Conservation (phyloP, 1,284 basidiomycete genomes). For the Cyathus olla region DNA sequence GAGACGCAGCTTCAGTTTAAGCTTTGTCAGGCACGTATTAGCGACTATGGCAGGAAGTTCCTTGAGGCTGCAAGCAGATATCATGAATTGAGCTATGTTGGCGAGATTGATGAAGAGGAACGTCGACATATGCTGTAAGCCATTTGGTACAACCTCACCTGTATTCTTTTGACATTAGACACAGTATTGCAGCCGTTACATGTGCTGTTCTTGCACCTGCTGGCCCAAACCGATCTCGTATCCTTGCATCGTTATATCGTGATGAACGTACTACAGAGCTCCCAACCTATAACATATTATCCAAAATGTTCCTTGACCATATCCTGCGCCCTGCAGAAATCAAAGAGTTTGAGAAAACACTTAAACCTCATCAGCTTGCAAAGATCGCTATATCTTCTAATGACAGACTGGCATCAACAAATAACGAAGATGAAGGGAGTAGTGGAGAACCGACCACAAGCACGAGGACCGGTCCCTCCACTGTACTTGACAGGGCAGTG, state of each 20-base stretch:
- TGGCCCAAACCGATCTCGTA: conserved; percentile 93
- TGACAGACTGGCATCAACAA: conserved; percentile 76
- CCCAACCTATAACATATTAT: conserved; percentile 89
- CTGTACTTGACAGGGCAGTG: conserved; percentile 96
- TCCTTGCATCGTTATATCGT: conserved; percentile 92
- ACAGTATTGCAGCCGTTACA: conserved; percentile 90
- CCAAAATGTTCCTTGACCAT: conserved; percentile 98
- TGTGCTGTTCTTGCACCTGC: conserved; percentile 98
- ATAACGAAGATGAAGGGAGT: conserved; percentile 67
- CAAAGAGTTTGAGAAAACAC: conserved; percentile 87
- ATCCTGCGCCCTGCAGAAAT: conserved; percentile 93
- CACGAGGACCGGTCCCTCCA: conserved; percentile 88
- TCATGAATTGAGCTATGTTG: conserved; percentile 92
- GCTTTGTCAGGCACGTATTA: conserved; percentile 92
- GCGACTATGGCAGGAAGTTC: conserved; percentile 93
- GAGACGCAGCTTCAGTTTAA: conserved; percentile 87
- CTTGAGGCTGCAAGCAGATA: conserved; percentile 95
- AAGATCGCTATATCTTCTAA: conserved; percentile 86
- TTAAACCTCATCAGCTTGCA: conserved; percentile 94
- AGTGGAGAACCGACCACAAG: conserved; percentile 66
- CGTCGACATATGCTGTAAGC: conserved; percentile 87
- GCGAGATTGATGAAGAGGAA: conserved; percentile 92
- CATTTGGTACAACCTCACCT: conserved; percentile 2
- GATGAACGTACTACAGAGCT: conserved; percentile 91
- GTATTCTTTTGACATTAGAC: conserved; percentile 10